Base-by-base conservation (phyloP, 2,329 filamentous ascomycete genomes). In the Boeremia exigua region DNA sequence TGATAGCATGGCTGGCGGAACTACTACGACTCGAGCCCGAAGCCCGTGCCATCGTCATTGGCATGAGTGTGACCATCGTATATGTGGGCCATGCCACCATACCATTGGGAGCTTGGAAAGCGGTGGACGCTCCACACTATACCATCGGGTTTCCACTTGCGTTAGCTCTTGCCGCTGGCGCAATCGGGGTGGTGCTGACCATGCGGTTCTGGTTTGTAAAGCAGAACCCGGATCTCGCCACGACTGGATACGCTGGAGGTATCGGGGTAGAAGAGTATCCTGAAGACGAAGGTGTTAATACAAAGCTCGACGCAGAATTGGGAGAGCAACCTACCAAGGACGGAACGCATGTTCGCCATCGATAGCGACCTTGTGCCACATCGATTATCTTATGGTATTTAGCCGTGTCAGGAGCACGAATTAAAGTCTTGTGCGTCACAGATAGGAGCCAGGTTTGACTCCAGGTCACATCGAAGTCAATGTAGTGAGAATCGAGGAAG, bases 1-100 rank as follows among this genome's bases (percentile, higher is more conserved):
- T 60, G 37, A 56, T 56, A 25, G 58, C 58, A 10, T 61, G 51
- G 51, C 47, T 61, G 5, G 55, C 55, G 8, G 55, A 61, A 14
- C 29, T 61, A 11, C 40, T 61, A 17, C 43, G 52, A 15, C 29
- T 50, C 12, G 56, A 59, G 29, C 58, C 58, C 28, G 58, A 61
- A 30, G 58, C 58, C 12, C 55, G 55, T 25, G 32, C 50, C 1
- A 54, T 61, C n/a, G 47, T 58, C 28, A 49, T 61, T 15, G 58
- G 53, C 3, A 37, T 51, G 42, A 50, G 54, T 17, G 54, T 53
- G 8, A 53, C 48, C 5, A 39, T 54, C 6, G 50, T 50, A 6
- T 47, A 60, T 23, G 45, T 58, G 17, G 49, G 54, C 10, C 54
- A 57, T 45, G 57, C 57, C 6, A 51, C 58, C n/a, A 60, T 60